Percentiles rank a stretch among this genome's conserved stretches.
Evolutionary conservation across 805 yeast species (phyloP).

Genomic region (Cyberlindnera mississippiensis): DNA sequence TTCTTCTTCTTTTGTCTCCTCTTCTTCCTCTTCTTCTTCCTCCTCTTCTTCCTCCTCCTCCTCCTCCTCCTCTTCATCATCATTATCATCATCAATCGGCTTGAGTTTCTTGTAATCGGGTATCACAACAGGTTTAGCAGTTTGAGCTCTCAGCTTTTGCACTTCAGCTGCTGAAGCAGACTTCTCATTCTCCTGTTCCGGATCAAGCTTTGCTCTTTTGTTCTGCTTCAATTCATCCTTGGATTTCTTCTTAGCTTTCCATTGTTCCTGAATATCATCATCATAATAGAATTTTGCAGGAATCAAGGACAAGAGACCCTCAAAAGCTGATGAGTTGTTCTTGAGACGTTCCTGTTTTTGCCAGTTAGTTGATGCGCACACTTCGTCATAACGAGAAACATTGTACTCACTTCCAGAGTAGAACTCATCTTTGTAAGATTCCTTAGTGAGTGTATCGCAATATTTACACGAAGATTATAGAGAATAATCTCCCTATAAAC

Average conservation of each 20-base stretch:
- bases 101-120: constrained; percentile 32
- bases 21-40: constrained; percentile 6
- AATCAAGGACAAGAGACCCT: constrained; percentile 82
- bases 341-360: constrained; percentile 77
- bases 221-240: constrained; percentile 59
- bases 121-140: constrained; percentile 44
- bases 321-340: constrained; percentile 77
- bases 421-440: constrained; percentile 41
- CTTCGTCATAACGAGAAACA: too few relatives aligned
- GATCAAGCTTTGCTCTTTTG: constrained; percentile 73
- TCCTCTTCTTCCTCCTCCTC: constrained; percentile 10
- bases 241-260: constrained; percentile 79
- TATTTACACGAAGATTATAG: too few relatives aligned
- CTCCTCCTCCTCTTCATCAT: too few relatives aligned
- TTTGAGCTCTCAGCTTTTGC: constrained; percentile 47
- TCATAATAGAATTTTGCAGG: constrained; percentile 95
- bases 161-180: constrained; percentile 58
- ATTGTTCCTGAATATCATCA: constrained; percentile 83
- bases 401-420: constrained; percentile 51
- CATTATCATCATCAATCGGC: constrained; percentile 13
- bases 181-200: constrained; percentile 49
- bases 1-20: constrained; percentile 16
- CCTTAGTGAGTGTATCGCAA: too few relatives aligned
- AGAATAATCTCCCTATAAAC: not conserved
- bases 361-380: too few relatives aligned